Base-by-base conservation (phyloP, 805 yeast genomes). In the Clavispora phyllophila region DNA sequence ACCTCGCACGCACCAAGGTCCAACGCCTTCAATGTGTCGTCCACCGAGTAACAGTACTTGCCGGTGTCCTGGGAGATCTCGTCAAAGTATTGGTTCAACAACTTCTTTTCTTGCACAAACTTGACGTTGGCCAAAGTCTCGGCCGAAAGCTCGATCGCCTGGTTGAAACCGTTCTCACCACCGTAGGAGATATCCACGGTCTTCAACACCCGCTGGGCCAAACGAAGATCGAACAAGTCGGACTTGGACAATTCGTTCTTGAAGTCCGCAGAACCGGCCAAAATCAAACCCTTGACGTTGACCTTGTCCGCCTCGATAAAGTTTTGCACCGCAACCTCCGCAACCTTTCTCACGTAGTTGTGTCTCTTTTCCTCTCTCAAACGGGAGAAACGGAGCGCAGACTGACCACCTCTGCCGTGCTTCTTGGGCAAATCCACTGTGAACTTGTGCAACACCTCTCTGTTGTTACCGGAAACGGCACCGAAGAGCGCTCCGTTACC, bases 381-480 rank as follows among this genome's bases (percentile, higher is more conserved):
- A 78, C 99, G 90, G 20, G 97, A 84, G 76, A 93, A 93, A 87
- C 99, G 98, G 56, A 93, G 65, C 36, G 99, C 99, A 49, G 99
- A 93, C 75, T 93, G 99, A 84, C 99, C 99, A 86, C 99, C 99
- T 79, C 99, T 86, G 61, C 99, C 99, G 76, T 93, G 99, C 87
- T 93, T 93, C 76, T 93, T 93, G 58, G 99, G 99, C 58, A 93
- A 76, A 68, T 93, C 99, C 43, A 93, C 99, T 2, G 74, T 85
- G 70, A 93, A 93, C 69, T 93, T 93, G 69, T 91, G 96, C 61
- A 93, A 75, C 36, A 93, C 87, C 49, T 93, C 96, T 75, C 99
- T 84, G 37, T 96, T 90, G 72, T 93, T 93, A 65, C 99, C 99
- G 36, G 95, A 82, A 43, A 93, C 81, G 15, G 95, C 78, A 69